A percentile compares a stretch with the other conserved stretches of the same genome.
Conservation (phyloP, 139 green algal species). For the Gonium pectorale region DNA sequence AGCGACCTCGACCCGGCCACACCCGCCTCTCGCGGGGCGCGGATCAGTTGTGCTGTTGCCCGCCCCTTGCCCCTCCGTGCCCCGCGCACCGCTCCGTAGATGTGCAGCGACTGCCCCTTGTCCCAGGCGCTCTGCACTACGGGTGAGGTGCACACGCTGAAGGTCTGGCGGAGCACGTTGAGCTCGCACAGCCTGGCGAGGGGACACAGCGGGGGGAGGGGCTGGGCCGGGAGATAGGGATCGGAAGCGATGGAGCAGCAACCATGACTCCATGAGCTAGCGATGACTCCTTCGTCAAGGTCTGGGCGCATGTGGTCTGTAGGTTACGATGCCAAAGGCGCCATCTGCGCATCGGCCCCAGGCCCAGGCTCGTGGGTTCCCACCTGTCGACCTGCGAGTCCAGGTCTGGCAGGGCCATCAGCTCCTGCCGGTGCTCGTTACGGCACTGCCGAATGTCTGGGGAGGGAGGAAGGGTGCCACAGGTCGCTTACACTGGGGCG, state of each 20-base stretch:
- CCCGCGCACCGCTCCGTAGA: slow-evolving; percentile 70
- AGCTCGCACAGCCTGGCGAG: slow-evolving; percentile 75
- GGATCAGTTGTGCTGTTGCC: background rate
- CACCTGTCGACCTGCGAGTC: slow-evolving; percentile 66
- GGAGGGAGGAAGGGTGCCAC: too few relatives aligned
- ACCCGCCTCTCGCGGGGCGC: background rate
- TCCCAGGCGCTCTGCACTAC: slow-evolving; percentile 84
- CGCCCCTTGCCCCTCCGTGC: background rate
- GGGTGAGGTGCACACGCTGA: slow-evolving; percentile 81
- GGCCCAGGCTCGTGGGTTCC: too few relatives aligned
- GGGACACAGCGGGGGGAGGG: too few relatives aligned
- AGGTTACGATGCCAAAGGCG: too few relatives aligned
- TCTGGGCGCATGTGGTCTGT: too few relatives aligned
- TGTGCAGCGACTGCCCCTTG: slow-evolving; percentile 71
- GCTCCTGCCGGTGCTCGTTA: slow-evolving; percentile 42
- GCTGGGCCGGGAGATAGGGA: too few relatives aligned
- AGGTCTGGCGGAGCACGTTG: slow-evolving; percentile 79
- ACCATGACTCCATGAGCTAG: too few relatives aligned
- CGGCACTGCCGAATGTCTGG: slow-evolving; percentile 70
- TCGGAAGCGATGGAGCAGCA: too few relatives aligned
- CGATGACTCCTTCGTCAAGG: too few relatives aligned
- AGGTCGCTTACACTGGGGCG: too few relatives aligned
- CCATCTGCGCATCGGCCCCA: too few relatives aligned
- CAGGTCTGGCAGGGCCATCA: slow-evolving; percentile 47
- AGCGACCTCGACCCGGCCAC: background rate